Conservation (phyloP, 73 alveolate genomes). For the Paramecium sonneborni region DNA sequence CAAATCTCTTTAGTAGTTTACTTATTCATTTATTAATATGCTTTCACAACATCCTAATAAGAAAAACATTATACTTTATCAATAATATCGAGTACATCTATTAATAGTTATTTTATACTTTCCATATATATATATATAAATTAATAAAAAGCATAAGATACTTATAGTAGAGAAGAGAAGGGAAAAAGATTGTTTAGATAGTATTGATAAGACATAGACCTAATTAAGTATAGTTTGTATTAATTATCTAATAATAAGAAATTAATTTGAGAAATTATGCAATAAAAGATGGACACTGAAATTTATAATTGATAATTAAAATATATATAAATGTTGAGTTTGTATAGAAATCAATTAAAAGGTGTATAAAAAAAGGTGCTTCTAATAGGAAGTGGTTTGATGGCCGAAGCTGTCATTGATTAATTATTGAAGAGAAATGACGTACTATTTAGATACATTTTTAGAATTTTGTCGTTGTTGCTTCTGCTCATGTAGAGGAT, state of each 20-base stretch:
- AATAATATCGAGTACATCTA: background rate
- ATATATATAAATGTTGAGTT: background rate
- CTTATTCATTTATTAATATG: background rate
- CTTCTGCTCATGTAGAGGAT: conserved; percentile 75
- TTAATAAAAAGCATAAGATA: too few relatives aligned
- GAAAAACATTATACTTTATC: background rate
- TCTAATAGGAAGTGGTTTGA: conserved; percentile 80
- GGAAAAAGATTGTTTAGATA: background rate
- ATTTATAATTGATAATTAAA: background rate
- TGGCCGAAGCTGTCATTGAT: conserved; percentile 85
- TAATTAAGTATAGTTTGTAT: background rate
- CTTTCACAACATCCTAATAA: background rate
- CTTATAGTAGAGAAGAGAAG: too few relatives aligned
- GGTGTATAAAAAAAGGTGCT: background rate
- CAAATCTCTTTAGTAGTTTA: background rate
- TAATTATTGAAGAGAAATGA: conserved; percentile 71
- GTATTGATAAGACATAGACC: too few relatives aligned
- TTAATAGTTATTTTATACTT: background rate
- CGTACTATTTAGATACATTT: background rate
- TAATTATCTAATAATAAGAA: background rate
- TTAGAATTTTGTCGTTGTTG: conserved; percentile 74
- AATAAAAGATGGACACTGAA: background rate
- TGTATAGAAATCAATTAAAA: background rate
- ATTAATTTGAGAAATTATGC: background rate
- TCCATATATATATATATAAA: background rate